These are phyloP conservation scores for Cyclanthera cordifolia DNA, from an alignment of 306 rosid species.

Conservation along the genomic window DNA sequence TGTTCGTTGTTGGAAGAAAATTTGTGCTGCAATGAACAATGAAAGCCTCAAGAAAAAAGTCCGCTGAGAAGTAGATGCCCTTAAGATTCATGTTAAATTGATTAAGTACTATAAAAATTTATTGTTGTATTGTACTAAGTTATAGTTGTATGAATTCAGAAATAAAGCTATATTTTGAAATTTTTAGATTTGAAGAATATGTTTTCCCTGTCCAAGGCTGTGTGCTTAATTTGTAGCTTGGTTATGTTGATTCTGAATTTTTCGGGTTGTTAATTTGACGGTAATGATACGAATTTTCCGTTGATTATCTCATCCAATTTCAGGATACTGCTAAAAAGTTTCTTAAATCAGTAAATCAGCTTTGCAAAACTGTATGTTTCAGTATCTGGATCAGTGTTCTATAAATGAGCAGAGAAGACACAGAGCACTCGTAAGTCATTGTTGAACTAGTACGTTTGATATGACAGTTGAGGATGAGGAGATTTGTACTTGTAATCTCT, in stretches of 20 bases:
- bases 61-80: slow-evolving; percentile 45
- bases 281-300: neutral
- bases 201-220: neutral
- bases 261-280: neutral
- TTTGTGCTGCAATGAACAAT: slow-evolving; percentile 34
- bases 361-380: neutral
- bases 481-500: too few relatives aligned
- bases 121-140: neutral
- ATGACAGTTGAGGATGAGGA: too few relatives aligned
- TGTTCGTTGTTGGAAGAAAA: slow-evolving; percentile 69
- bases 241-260: neutral
- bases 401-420: neutral
- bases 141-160: neutral
- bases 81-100: neutral
- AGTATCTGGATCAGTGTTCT: neutral
- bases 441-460: neutral
- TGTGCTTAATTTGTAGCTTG: neutral
- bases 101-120: neutral
- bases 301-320: neutral
- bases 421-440: neutral
- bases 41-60: slow-evolving; percentile 60
- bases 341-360: neutral
- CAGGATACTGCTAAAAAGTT: neutral
- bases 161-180: neutral
- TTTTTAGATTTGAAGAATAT: neutral